Evolutionary conservation across 2,329 filamentous ascomycete species (phyloP).

Genomic region (Capronia epimyces): DNA sequence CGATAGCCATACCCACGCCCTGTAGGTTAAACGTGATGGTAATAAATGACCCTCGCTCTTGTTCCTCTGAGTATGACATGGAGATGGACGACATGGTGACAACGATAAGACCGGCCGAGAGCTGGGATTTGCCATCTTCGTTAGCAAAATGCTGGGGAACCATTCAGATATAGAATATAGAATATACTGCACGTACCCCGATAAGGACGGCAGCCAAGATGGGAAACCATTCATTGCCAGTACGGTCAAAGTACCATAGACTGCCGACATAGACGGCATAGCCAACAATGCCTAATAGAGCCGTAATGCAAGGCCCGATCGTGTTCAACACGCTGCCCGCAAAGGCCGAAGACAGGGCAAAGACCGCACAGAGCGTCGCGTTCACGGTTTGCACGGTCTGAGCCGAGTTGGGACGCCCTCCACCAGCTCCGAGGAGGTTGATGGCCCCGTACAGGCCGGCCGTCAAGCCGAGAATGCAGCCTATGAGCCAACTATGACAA

Average conservation of each 20-base stretch:
- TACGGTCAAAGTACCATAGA: conserved; percentile 3
- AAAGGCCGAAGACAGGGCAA: conserved; percentile 10
- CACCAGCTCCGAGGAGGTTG: conserved; percentile 18
- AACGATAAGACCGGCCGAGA: conserved; percentile 28
- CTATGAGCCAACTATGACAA: conserved; percentile 5
- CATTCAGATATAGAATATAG: too few relatives aligned
- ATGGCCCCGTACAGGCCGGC: conserved; percentile 11
- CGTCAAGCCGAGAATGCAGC: conserved; percentile 14
- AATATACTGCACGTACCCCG: not conserved
- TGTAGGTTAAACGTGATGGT: conserved; percentile 33
- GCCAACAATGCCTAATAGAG: not conserved
- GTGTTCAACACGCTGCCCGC: conserved; percentile 15
- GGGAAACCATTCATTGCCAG: not conserved
- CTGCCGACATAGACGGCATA: not conserved
- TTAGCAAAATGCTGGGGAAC: too few relatives aligned
- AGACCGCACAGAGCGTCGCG: conserved; percentile 15
- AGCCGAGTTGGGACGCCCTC: conserved; percentile 12
- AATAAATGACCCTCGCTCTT: conserved; percentile 32
- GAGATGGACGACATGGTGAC: conserved; percentile 33
- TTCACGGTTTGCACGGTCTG: conserved; percentile 13
- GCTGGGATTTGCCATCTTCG: not conserved
- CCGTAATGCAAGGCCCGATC: conserved; percentile 14
- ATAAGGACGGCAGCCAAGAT: not conserved
- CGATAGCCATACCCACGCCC: conserved; percentile 26
- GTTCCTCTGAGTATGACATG: conserved; percentile 34